Conservation (phyloP, 2,329 filamentous ascomycete genomes). For the Gaeumannomyces sp. region DNA sequence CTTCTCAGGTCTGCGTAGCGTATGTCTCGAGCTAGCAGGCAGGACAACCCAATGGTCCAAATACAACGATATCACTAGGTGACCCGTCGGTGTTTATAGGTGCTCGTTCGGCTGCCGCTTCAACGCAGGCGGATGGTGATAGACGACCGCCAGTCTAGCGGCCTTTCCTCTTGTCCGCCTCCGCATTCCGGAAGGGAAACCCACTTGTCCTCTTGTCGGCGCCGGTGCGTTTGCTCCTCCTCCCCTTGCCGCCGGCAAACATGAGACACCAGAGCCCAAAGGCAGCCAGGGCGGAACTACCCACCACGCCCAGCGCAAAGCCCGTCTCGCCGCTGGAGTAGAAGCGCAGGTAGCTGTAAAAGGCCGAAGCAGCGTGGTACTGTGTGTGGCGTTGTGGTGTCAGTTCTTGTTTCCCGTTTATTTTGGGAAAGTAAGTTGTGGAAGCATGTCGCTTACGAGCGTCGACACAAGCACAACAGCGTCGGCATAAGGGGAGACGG, state of each 20-base stretch:
- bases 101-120: too few relatives aligned
- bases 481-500: slow-evolving; percentile 55
- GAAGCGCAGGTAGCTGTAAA: slow-evolving; percentile 65
- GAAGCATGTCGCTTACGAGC: slow-evolving; percentile 19
- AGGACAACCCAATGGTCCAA: background rate
- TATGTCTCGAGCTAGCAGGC: background rate
- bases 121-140: background rate
- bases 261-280: slow-evolving; percentile 58
- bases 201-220: slow-evolving; percentile 35
- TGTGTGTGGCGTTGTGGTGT: background rate
- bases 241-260: slow-evolving; percentile 30
- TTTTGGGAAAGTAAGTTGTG: too few relatives aligned
- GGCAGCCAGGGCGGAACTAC: slow-evolving; percentile 50
- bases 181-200: slow-evolving; percentile 31
- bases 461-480: slow-evolving; percentile 62
- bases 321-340: slow-evolving; percentile 47
- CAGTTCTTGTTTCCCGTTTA: background rate
- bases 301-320: slow-evolving; percentile 54
- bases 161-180: slow-evolving; percentile 26
- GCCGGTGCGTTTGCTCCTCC: slow-evolving; percentile 31
- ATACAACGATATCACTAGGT: too few relatives aligned
- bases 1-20: background rate
- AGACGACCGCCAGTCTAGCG: background rate
- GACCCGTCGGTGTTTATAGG: too few relatives aligned
- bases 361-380: slow-evolving; percentile 58